Evolutionary conservation across 108 stramenopile species (phyloP).

Genomic region (Conticribra guillardii): DNA sequence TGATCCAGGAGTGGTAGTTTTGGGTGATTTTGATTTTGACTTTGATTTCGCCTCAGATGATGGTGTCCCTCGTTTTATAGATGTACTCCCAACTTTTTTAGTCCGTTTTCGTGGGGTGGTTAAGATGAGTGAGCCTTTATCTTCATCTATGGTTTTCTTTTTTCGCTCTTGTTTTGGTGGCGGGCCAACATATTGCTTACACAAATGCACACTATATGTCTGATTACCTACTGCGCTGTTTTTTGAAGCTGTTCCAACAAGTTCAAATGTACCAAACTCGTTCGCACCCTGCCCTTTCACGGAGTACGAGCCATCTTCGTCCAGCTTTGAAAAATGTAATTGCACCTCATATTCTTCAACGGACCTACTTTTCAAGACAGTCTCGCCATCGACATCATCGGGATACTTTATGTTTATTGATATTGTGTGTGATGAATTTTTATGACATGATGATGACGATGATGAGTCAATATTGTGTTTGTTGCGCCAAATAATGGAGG

Average conservation of each 20-base stretch:
- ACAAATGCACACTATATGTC: background rate
- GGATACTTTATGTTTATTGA: too few species aligned
- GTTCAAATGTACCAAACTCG: background rate
- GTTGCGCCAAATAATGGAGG: too few species aligned
- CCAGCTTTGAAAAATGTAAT: background rate
- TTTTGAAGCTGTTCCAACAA: background rate
- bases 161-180: background rate
- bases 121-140: background rate
- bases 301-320: background rate
- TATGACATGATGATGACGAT: too few species aligned
- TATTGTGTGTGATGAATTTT: too few species aligned
- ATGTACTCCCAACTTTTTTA: background rate
- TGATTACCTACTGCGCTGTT: background rate
- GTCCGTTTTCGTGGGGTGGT: conserved; percentile 1
- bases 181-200: background rate
- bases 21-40: background rate
- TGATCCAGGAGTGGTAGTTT: background rate
- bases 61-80: background rate
- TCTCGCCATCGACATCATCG: too few species aligned
- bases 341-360: background rate
- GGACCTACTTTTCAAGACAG: too few species aligned
- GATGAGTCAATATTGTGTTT: too few species aligned
- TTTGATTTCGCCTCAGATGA: background rate
- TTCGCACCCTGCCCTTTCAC: background rate
- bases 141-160: background rate